Evolutionary conservation across 768 basidiomycete genomes (phyloP).

Genomic region (Tricholoma sp.): DNA sequence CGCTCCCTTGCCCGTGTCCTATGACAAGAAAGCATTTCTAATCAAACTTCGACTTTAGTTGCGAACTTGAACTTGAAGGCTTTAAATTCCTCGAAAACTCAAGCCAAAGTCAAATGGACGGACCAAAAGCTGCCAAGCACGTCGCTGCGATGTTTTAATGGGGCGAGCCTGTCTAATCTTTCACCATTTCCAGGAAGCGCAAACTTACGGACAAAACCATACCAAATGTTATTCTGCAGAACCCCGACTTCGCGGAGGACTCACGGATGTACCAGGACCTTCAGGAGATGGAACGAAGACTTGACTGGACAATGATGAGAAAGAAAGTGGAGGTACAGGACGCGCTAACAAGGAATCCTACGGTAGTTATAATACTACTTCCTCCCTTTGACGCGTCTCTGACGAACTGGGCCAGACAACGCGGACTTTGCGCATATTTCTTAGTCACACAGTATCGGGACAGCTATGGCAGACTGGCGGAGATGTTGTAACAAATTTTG

Average conservation of each 20-base stretch:
- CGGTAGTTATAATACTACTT: conserved; percentile 33
- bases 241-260: conserved; percentile 73
- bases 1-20: no score
- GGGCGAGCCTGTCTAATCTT: background rate
- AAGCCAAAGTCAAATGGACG: conserved; percentile 23
- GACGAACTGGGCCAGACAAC: conserved; percentile 50
- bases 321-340: conserved; percentile 91
- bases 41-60: no score
- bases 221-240: conserved; percentile 70
- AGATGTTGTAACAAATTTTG: conserved; percentile 48
- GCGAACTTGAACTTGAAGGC: no score
- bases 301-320: conserved; percentile 93
- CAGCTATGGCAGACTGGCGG: conserved; percentile 79
- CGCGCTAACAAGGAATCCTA: conserved; percentile 67
- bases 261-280: conserved; percentile 84
- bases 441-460: conserved; percentile 83
- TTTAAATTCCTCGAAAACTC: background rate
- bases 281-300: conserved; percentile 81
- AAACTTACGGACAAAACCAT: conserved; percentile 78
- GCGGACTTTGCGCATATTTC: conserved; percentile 77
- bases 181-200: conserved; percentile 48
- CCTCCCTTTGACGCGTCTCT: conserved; percentile 10
- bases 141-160: background rate
- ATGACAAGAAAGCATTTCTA: no score
- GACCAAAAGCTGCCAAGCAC: conserved; percentile 34